A percentile compares a stretch with the other conserved stretches of the same genome.
Conservation (phyloP, 148 eudicot genomes). For the Mesembryanthemum crystallinum region DNA sequence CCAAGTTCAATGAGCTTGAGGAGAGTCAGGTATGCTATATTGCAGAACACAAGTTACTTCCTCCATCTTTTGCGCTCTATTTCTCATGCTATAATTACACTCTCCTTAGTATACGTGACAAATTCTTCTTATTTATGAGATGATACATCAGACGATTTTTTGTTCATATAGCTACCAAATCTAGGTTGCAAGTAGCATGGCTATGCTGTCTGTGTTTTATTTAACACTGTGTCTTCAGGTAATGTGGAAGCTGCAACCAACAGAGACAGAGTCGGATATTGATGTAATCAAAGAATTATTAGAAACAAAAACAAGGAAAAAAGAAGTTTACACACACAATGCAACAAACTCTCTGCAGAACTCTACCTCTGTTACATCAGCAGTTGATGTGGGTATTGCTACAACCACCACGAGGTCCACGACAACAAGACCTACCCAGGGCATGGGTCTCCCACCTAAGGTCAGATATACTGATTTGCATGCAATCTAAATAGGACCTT, state of each 20-base stretch:
- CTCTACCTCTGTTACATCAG: not conserved
- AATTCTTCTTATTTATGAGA: not conserved
- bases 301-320: conserved; percentile 18
- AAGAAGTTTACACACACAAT: conserved; percentile 11
- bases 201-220: not conserved
- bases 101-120: not conserved
- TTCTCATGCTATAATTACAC: too few relatives aligned
- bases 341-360: too few relatives aligned
- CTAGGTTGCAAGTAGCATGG: too few relatives aligned
- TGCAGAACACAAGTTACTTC: not conserved
- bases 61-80: not conserved
- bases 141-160: not conserved
- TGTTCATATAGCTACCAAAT: too few relatives aligned
- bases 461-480: conserved; percentile 8
- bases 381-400: not conserved
- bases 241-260: conserved; percentile 42
- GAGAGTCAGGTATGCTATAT: conserved; percentile 43
- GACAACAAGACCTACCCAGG: conserved; percentile 6
- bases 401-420: conserved; percentile 2
- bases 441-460: conserved; percentile 21
- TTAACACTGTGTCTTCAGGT: conserved; percentile 35
- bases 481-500: not conserved
- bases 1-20: conserved; percentile 46
- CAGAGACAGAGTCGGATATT: conserved; percentile 36
- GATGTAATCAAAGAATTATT: conserved; percentile 43